phyloP scores from a whole-genome alignment of 805 yeast genomes.

The Yarrowia hollandica region DNA sequence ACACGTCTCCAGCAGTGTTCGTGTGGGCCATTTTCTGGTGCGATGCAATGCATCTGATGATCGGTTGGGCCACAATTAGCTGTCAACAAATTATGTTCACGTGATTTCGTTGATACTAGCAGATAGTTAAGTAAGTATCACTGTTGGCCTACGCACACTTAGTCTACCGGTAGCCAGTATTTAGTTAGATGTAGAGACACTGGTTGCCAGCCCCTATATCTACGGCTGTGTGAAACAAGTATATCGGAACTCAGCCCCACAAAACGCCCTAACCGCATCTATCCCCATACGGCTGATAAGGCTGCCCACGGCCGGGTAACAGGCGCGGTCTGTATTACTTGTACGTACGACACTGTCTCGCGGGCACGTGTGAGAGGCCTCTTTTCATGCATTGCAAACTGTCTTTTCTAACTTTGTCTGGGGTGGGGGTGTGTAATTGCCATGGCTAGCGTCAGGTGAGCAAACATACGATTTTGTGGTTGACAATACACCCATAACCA shows the following conservation, averaged over 20 bases:
- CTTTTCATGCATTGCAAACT: not conserved
- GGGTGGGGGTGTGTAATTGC: too few relatives aligned
- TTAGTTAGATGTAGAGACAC: too few relatives aligned
- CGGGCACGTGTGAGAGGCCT: slow-evolving; percentile 1
- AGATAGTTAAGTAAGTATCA: too few relatives aligned
- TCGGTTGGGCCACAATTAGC: too few relatives aligned
- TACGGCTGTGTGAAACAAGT: not conserved
- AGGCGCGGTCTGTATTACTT: not conserved
- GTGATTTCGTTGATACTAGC: too few relatives aligned
- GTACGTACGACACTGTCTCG: not conserved
- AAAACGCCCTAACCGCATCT: not conserved
- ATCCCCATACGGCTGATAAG: slow-evolving; percentile 10
- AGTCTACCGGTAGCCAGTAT: too few relatives aligned
- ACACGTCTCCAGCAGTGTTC: not conserved
- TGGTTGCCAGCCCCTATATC: not conserved
- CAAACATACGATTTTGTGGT: too few relatives aligned
- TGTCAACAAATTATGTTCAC: too few relatives aligned
- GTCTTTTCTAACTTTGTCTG: not conserved
- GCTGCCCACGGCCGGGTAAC: not conserved
- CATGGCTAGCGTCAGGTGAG: too few relatives aligned
- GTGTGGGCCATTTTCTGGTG: not conserved
- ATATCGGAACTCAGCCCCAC: slow-evolving; percentile 12
- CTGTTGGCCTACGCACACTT: too few relatives aligned
- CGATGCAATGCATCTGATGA: slow-evolving; percentile 3
- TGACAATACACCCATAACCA: too few relatives aligned